These are phyloP conservation scores for Hymenoscyphus scutula DNA, from an alignment of 2,329 filamentous ascomycete genomes.

Conservation along the genomic window DNA sequence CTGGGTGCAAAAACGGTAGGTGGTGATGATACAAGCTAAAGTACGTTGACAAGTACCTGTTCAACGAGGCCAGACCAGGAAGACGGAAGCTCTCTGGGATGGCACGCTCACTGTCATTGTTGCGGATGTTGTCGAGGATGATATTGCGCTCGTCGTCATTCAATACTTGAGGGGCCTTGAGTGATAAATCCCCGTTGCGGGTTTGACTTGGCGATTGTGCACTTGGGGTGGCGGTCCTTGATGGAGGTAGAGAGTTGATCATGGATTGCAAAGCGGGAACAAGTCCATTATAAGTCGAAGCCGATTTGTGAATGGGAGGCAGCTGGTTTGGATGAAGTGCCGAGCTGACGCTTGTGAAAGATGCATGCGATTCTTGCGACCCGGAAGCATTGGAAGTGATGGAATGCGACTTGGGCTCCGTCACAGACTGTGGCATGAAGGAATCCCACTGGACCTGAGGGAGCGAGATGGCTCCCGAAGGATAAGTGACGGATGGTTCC, in stretches of 20 bases:
- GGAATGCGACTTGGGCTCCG: slow-evolving; percentile 74
- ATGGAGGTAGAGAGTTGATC: slow-evolving; percentile 67
- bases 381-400: slow-evolving; percentile 65
- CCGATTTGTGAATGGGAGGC: slow-evolving; percentile 62
- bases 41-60: slow-evolving; percentile 92
- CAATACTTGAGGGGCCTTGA: slow-evolving; percentile 74
- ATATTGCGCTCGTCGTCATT: slow-evolving; percentile 81
- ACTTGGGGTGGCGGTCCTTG: slow-evolving; percentile 66
- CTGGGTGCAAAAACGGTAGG: slow-evolving; percentile 89
- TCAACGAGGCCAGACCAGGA: slow-evolving; percentile 75
- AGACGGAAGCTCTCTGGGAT: slow-evolving; percentile 88
- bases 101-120: slow-evolving; percentile 74
- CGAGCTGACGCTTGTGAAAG: slow-evolving; percentile 58
- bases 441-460: slow-evolving; percentile 91
- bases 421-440: slow-evolving; percentile 69
- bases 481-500: slow-evolving; percentile 74
- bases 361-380: slow-evolving; percentile 66
- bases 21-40: slow-evolving; percentile 98
- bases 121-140: slow-evolving; percentile 83
- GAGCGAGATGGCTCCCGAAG: slow-evolving; percentile 74
- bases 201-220: slow-evolving; percentile 71
- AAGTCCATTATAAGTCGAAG: slow-evolving; percentile 55
- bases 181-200: slow-evolving; percentile 65
- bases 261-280: slow-evolving; percentile 69
- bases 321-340: slow-evolving; percentile 60